A percentile compares a stretch with the other conserved stretches of the same genome.
Evolutionary conservation across 139 green algal species (phyloP).

Genomic region (Coccomyxa sp.): DNA sequence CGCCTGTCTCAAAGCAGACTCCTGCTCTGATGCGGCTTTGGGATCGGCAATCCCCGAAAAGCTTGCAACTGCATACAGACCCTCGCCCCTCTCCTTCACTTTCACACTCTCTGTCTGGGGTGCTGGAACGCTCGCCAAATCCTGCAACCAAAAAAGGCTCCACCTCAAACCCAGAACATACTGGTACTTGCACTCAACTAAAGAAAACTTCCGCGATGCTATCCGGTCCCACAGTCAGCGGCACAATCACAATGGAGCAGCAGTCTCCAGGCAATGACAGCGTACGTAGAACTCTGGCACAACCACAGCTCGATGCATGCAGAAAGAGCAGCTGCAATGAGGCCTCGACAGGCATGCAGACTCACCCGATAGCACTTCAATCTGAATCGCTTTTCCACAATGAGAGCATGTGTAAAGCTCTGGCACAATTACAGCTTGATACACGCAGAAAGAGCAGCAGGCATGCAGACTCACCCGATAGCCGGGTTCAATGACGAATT

Average conservation of each 20-base stretch:
- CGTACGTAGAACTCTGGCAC: not conserved
- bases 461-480: constrained; percentile 9
- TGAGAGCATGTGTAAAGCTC: not conserved
- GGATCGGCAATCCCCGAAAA: constrained; percentile 26
- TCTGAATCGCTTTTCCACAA: no score
- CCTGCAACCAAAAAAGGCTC: not conserved
- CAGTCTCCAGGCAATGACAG: not conserved
- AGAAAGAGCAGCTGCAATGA: not conserved
- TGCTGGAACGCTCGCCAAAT: not conserved
- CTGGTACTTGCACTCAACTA: not conserved
- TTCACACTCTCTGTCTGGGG: not conserved
- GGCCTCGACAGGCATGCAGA: not conserved
- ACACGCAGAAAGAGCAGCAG: not conserved
- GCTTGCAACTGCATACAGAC: constrained; percentile 24
- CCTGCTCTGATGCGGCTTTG: not conserved
- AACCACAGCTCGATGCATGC: not conserved
- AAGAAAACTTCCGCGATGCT: not conserved
- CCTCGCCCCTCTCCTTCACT: not conserved
- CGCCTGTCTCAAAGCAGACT: constrained; percentile 3
- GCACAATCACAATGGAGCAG: no score
- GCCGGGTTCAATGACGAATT: constrained; percentile 41
- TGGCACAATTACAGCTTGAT: not conserved
- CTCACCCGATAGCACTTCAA: constrained; percentile 18
- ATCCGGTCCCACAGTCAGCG: not conserved
- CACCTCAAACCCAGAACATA: no score